These are phyloP conservation scores for Cryptosporidium sp. DNA, from an alignment of 169 alveolate species.

Conservation along the genomic window DNA sequence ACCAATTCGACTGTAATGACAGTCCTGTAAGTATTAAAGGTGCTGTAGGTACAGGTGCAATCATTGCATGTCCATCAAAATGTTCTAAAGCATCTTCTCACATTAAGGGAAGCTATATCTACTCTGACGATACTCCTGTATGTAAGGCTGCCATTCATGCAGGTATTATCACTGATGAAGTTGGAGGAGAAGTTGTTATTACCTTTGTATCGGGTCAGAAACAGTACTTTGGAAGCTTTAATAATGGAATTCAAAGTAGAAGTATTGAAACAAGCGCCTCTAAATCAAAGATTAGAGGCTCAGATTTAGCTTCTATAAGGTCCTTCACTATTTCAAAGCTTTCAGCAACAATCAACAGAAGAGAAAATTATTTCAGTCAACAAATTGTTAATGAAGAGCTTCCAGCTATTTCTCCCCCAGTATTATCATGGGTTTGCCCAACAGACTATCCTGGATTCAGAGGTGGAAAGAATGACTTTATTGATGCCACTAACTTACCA, in stretches of 20 bases:
- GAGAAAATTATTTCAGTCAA: conserved; percentile 7
- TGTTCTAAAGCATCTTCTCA: conserved; percentile 72
- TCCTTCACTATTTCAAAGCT: conserved; percentile 61
- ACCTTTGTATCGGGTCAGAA: conserved; percentile 71
- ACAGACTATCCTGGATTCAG: conserved; percentile 80
- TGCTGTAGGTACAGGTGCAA: conserved; percentile 62
- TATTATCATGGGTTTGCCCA: conserved; percentile 75
- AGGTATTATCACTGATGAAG: conserved; percentile 78
- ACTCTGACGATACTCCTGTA: conserved; percentile 88
- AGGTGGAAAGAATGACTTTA: conserved; percentile 79
- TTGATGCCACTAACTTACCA: conserved; percentile 79
- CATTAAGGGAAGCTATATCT: conserved; percentile 87
- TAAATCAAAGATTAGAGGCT: conserved; percentile 68
- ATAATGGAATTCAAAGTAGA: conserved; percentile 77
- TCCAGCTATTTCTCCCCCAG: conserved; percentile 50
- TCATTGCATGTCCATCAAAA: conserved; percentile 58
- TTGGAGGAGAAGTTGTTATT: conserved; percentile 75
- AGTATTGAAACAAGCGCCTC: conserved; percentile 10
- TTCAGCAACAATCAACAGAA: conserved; percentile 20
- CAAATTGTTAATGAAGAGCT: conserved; percentile 45
- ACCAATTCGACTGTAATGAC: conserved; percentile 68
- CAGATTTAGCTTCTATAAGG: conserved; percentile 22
- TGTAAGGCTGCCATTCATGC: conserved; percentile 83
- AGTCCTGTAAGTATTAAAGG: conserved; percentile 56
- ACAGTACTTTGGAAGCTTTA: conserved; percentile 71